phyloP scores from a whole-genome alignment of 805 yeast genomes.

The Barnettozyma sp. region DNA sequence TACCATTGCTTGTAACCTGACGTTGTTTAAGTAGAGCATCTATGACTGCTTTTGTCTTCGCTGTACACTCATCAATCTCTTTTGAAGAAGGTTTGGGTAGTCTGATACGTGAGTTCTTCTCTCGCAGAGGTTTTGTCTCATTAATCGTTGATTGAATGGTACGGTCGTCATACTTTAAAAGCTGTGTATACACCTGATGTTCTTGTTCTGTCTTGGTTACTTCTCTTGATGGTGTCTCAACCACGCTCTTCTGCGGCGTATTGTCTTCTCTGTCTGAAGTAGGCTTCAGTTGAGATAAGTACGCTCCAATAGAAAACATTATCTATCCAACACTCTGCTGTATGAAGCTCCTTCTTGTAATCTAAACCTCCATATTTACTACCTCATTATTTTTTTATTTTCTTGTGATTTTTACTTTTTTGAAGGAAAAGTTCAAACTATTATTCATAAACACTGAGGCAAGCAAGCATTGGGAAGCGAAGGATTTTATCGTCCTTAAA shows the following conservation, averaged over 20 bases:
- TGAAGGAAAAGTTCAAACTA: too few relatives aligned
- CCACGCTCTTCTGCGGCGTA: slow-evolving; percentile 1
- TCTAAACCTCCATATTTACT: too few relatives aligned
- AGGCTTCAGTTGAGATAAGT: slow-evolving; percentile 5
- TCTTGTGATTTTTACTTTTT: too few relatives aligned
- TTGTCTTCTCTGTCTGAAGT: neutral
- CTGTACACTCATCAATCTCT: slow-evolving; percentile 39
- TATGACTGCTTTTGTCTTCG: slow-evolving; percentile 51
- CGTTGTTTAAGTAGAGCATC: slow-evolving; percentile 37
- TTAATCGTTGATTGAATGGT: slow-evolving; percentile 39
- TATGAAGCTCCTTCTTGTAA: too few relatives aligned
- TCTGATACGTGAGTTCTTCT: slow-evolving; percentile 31
- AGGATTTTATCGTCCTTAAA: too few relatives aligned
- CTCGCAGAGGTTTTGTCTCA: slow-evolving; percentile 58
- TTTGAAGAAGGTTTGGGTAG: slow-evolving; percentile 42
- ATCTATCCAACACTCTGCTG: too few relatives aligned
- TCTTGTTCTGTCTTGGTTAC: too few relatives aligned
- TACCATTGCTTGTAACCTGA: slow-evolving; percentile 14
- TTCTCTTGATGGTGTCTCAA: slow-evolving; percentile 13
- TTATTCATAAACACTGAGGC: too few relatives aligned
- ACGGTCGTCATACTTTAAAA: slow-evolving; percentile 16
- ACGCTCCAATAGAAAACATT: slow-evolving; percentile 3
- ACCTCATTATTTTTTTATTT: too few relatives aligned
- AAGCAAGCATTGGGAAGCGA: too few relatives aligned
- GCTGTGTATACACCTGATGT: slow-evolving; percentile 18